Evolutionary conservation across 2,329 filamentous ascomycete species (phyloP).

Genomic region (Pseudocercospora eumusae): DNA sequence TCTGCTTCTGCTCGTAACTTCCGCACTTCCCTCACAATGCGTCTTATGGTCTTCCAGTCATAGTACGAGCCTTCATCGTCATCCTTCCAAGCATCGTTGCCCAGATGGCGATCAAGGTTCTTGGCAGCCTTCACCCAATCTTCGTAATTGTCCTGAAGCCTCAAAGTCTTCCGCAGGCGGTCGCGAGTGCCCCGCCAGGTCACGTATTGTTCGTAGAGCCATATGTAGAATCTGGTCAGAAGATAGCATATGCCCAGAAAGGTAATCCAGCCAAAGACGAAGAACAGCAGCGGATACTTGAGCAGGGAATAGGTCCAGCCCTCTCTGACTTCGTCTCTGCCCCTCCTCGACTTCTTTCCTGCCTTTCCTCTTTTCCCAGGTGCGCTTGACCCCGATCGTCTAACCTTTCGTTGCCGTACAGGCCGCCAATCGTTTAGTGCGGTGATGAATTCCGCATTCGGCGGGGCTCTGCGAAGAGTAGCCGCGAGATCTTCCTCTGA

Average conservation of each 20-base stretch:
- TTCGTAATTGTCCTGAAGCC: constrained; percentile 70
- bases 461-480: constrained; percentile 42
- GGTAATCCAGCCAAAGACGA: constrained; percentile 77
- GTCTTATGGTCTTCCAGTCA: constrained; percentile 77
- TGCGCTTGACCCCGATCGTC: constrained; percentile 36
- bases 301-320: constrained; percentile 85
- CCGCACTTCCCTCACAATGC: constrained; percentile 74
- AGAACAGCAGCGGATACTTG: constrained; percentile 86
- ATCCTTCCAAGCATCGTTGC: constrained; percentile 77
- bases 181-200: constrained; percentile 84
- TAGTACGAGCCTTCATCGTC: constrained; percentile 76
- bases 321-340: constrained; percentile 88
- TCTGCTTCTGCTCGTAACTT: constrained; percentile 58
- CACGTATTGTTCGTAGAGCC: constrained; percentile 85
- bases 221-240: constrained; percentile 87
- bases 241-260: constrained; percentile 74
- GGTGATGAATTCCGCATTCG: constrained; percentile 65
- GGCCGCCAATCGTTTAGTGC: constrained; percentile 96
- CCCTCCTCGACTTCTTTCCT: constrained; percentile 48
- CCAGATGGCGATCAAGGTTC: constrained; percentile 76
- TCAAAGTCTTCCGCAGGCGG: constrained; percentile 68
- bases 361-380: constrained; percentile 32
- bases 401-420: constrained; percentile 66
- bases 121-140: constrained; percentile 83
- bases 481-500: constrained; percentile 58